phyloP scores from a whole-genome alignment of 371 early-diverging fungal species.

The Syncephalastrum racemosum region DNA sequence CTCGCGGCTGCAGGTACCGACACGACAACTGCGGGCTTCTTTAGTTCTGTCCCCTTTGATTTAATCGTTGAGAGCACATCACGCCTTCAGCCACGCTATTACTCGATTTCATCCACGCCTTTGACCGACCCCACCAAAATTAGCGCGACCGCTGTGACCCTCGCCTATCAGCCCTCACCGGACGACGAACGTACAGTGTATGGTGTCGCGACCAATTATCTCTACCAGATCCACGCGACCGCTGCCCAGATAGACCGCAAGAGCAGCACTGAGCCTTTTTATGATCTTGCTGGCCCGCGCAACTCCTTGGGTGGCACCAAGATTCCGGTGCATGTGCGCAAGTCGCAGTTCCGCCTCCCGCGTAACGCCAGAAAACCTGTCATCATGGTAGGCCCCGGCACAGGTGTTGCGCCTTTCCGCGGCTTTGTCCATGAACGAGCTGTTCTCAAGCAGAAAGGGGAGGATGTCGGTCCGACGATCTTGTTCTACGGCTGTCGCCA shows the following conservation, averaged over 20 bases:
- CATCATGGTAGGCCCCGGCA: conserved; percentile 97
- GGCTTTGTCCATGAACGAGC: conserved; percentile 93
- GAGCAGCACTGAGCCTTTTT: conserved; percentile 21
- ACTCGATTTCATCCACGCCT: conserved; percentile 91
- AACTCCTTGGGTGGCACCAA: conserved; percentile 23
- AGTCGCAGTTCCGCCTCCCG: conserved; percentile 87
- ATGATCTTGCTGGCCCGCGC: conserved; percentile 55
- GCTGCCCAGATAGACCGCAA: conserved; percentile 19
- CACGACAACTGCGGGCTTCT: conserved; percentile 27
- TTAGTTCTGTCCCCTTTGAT: conserved; percentile 62
- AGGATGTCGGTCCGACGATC: conserved; percentile 77
- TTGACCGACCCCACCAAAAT: conserved; percentile 69
- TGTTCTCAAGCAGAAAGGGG: conserved; percentile 52
- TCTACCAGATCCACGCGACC: conserved; percentile 51
- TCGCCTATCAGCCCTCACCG: conserved; percentile 68
- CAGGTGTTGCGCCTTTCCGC: conserved; percentile 98
- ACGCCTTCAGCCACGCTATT: conserved; percentile 88
- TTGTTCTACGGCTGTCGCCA: conserved; percentile 95
- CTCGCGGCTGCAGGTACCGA: conserved; percentile 21
- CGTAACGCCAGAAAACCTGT: conserved; percentile 75
- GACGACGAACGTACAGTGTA: conserved; percentile 55
- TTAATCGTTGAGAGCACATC: conserved; percentile 78
- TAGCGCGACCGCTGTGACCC: conserved; percentile 84
- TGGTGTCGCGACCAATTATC: conserved; percentile 79
- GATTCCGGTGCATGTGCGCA: conserved; percentile 86